These are phyloP conservation scores for Viridothelium virens DNA, from an alignment of 495 filamentous ascomycete species.

Conservation along the genomic window DNA sequence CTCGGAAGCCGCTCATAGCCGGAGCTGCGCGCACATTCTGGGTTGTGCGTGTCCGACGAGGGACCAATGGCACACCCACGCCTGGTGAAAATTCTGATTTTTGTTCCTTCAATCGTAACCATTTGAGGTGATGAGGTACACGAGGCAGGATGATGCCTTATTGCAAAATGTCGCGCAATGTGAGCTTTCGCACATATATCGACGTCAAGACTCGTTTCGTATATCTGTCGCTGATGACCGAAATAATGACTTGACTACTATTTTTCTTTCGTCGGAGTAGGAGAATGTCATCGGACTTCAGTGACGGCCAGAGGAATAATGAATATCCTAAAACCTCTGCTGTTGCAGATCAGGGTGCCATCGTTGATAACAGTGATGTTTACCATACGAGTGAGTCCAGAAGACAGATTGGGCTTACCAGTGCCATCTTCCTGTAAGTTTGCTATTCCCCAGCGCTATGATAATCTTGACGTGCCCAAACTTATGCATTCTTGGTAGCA, in stretches of 20 bases:
- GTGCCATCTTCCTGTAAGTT: not conserved
- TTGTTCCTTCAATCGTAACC: not conserved
- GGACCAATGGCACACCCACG: not conserved
- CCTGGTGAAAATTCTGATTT: not conserved
- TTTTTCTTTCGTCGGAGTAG: not conserved
- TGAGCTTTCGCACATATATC: not conserved
- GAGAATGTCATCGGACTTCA: not conserved
- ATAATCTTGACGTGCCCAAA: not conserved
- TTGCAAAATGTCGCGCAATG: not conserved
- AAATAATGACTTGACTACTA: not conserved
- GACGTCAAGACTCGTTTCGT: not conserved
- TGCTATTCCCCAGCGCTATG: not conserved
- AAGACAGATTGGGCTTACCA: not conserved
- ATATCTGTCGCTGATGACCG: not conserved
- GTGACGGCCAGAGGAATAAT: not conserved
- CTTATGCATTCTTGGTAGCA: constrained; percentile 12
- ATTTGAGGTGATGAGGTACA: not conserved
- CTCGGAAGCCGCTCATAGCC: not conserved
- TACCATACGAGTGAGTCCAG: not conserved
- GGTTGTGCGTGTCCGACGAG: not conserved
- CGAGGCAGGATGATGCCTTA: not conserved
- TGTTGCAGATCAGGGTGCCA: not conserved
- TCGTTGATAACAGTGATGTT: not conserved
- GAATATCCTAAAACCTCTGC: not conserved
- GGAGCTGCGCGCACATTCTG: not conserved